phyloP scores from a whole-genome alignment of 371 early-diverging fungal genomes.

The Actinomucor elegans region DNA sequence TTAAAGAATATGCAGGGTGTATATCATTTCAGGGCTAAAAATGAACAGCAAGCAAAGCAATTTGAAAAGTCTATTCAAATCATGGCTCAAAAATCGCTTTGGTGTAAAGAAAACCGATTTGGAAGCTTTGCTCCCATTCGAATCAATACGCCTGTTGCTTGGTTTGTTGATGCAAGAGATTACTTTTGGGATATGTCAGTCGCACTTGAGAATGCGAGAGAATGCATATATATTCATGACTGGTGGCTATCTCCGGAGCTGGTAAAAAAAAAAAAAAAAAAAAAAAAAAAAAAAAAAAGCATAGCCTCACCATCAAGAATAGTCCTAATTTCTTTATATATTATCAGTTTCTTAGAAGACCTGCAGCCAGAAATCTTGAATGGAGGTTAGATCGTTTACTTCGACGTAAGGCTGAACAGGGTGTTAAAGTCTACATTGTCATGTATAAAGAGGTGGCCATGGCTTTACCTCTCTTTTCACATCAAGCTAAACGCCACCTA shows the following conservation, averaged over 20 bases:
- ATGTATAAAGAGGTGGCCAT: conserved; percentile 87
- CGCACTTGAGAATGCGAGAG: conserved; percentile 74
- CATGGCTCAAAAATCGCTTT: conserved; percentile 41
- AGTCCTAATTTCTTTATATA: no score
- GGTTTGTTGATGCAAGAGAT: conserved; percentile 81
- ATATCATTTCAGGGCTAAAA: conserved; percentile 55
- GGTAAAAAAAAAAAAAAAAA: conserved; percentile 1
- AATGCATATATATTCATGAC: conserved; percentile 83
- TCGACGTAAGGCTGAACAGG: conserved; percentile 81
- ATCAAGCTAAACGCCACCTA: conserved; percentile 71
- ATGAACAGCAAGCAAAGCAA: conserved; percentile 50
- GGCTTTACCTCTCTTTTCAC: conserved; percentile 76
- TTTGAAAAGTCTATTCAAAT: conserved; percentile 42
- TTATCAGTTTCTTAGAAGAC: conserved; percentile 75
- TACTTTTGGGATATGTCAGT: conserved; percentile 81
- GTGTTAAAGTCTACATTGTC: conserved; percentile 84
- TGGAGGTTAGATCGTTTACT: conserved; percentile 82
- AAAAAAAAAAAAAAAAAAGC: no score
- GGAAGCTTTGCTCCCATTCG: conserved; percentile 81
- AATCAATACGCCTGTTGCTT: conserved; percentile 53
- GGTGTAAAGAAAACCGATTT: conserved; percentile 65
- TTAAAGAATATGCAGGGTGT: conserved; percentile 46
- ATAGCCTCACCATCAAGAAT: no score
- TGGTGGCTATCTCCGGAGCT: conserved; percentile 78
- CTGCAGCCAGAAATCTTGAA: conserved; percentile 61